These are phyloP conservation scores for Microdochium paspali DNA, from an alignment of 2,329 filamentous ascomycete species.

Conservation along the genomic window DNA sequence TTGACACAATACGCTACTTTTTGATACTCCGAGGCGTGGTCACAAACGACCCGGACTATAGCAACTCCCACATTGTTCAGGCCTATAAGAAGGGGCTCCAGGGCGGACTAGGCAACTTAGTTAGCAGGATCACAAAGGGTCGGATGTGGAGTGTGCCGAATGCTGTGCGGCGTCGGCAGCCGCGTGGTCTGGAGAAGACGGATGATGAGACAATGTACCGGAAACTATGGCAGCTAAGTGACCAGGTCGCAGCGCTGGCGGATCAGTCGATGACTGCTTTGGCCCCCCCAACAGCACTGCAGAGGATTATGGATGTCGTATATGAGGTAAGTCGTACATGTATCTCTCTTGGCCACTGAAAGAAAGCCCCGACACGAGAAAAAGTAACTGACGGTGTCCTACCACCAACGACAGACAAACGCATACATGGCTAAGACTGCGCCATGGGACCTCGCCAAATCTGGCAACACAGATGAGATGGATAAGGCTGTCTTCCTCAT, in stretches of 20 bases:
- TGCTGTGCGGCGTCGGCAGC: slow-evolving; percentile 34
- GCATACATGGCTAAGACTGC: slow-evolving; percentile 52
- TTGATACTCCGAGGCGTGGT: slow-evolving; percentile 74
- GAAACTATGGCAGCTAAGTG: slow-evolving; percentile 28
- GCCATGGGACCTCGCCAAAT: slow-evolving; percentile 57
- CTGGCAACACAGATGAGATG: slow-evolving; percentile 25
- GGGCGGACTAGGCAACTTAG: slow-evolving; percentile 70
- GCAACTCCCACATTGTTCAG: slow-evolving; percentile 64
- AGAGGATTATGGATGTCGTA: slow-evolving; percentile 52
- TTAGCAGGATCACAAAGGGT: slow-evolving; percentile 58
- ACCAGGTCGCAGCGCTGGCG: slow-evolving; percentile 28
- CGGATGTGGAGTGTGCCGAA: slow-evolving; percentile 60
- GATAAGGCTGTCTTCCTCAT: slow-evolving; percentile 58
- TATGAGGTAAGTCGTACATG: slow-evolving; percentile 52
- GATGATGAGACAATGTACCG: slow-evolving; percentile 15
- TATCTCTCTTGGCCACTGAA: too few relatives aligned
- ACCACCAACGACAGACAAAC: slow-evolving; percentile 45
- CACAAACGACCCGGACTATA: slow-evolving; percentile 71
- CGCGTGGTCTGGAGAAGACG: background rate
- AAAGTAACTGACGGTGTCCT: too few relatives aligned
- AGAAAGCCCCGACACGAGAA: too few relatives aligned
- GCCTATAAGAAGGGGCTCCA: slow-evolving; percentile 75
- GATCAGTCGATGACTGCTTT: slow-evolving; percentile 50
- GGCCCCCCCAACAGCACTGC: slow-evolving; percentile 56
- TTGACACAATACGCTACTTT: slow-evolving; percentile 85